phyloP scores from a whole-genome alignment of 1,284 basidiomycete genomes.

The Ustilago xerochloae region DNA sequence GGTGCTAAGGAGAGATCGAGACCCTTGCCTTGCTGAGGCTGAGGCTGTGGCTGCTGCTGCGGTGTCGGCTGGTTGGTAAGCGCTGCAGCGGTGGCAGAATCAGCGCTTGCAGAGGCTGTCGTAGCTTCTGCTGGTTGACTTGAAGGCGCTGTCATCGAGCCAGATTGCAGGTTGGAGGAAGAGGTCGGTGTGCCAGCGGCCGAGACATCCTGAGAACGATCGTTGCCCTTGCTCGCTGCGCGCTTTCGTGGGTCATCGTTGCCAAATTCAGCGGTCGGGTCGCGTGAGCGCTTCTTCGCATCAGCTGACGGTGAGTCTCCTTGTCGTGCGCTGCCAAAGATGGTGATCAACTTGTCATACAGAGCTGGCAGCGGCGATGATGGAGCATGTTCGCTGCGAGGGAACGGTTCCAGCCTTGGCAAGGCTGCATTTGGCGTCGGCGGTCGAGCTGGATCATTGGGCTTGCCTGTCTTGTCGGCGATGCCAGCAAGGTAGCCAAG shows the following conservation, averaged over 20 bases:
- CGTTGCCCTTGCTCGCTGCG: constrained; percentile 15
- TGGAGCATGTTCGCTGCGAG: constrained; percentile 29
- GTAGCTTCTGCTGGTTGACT: neutral
- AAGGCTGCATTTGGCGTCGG: constrained; percentile 18
- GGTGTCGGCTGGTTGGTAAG: neutral
- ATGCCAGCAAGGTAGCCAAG: constrained; percentile 51
- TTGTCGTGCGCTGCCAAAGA: constrained; percentile 10
- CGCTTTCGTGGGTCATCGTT: constrained; percentile 23
- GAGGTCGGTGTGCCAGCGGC: constrained; percentile 20
- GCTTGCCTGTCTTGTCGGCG: constrained; percentile 45
- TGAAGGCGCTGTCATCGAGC: neutral
- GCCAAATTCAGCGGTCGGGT: constrained; percentile 15
- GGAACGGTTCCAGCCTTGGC: constrained; percentile 44
- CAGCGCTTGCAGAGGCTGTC: neutral
- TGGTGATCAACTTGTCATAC: constrained; percentile 39
- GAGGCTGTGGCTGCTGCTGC: constrained; percentile 2
- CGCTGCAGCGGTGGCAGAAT: neutral
- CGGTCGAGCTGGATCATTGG: constrained; percentile 1
- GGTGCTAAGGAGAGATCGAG: constrained; percentile 35
- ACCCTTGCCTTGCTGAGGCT: constrained; percentile 22
- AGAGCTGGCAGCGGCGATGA: constrained; percentile 39
- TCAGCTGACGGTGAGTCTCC: constrained; percentile 13
- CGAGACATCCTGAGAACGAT: constrained; percentile 19
- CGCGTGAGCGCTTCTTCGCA: constrained; percentile 26
- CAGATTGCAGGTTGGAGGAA: constrained; percentile 6